Percentiles rank a stretch among this genome's conserved stretches.
phyloP scores from a whole-genome alignment of 2,329 filamentous ascomycete species.

The Chrysosporium queenslandicum region DNA sequence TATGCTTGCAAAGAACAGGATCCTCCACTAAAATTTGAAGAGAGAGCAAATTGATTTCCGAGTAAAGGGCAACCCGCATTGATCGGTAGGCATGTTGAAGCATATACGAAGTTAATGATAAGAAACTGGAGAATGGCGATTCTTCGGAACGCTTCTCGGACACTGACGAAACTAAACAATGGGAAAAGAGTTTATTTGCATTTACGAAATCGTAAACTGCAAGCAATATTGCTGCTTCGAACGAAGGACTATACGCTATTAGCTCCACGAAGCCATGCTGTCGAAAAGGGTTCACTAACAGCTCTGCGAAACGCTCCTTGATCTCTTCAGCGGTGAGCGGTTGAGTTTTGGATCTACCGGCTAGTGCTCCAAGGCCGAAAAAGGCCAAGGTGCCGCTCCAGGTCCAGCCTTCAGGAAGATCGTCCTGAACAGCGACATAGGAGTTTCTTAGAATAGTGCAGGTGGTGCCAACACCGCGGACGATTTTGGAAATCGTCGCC shows the following conservation, averaged over 20 bases:
- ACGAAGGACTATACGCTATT: constrained; percentile 53
- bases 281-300: constrained; percentile 48
- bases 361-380: constrained; percentile 70
- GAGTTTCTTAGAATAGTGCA: constrained; percentile 59
- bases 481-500: constrained; percentile 68
- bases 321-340: constrained; percentile 67
- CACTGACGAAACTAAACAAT: constrained; percentile 60
- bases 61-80: constrained; percentile 65
- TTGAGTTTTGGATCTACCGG: constrained; percentile 51
- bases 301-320: constrained; percentile 66
- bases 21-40: constrained; percentile 83
- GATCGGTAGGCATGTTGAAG: constrained; percentile 88
- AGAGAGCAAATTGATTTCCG: constrained; percentile 73
- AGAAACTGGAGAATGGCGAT: constrained; percentile 66
- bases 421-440: constrained; percentile 80
- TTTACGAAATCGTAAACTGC: constrained; percentile 88
- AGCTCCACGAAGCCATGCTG: constrained; percentile 2
- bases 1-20: constrained; percentile 64
- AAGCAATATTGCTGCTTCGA: constrained; percentile 68
- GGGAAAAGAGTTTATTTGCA: constrained; percentile 90
- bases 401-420: constrained; percentile 82
- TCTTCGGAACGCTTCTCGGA: constrained; percentile 55
- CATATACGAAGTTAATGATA: constrained; percentile 86
- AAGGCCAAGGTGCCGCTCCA: constrained; percentile 69
- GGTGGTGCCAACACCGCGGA: constrained; percentile 62